Percentiles rank a stretch among this genome's conserved stretches.
Conservation (phyloP, 805 yeast species). For the Saccharomyces mikatae region DNA sequence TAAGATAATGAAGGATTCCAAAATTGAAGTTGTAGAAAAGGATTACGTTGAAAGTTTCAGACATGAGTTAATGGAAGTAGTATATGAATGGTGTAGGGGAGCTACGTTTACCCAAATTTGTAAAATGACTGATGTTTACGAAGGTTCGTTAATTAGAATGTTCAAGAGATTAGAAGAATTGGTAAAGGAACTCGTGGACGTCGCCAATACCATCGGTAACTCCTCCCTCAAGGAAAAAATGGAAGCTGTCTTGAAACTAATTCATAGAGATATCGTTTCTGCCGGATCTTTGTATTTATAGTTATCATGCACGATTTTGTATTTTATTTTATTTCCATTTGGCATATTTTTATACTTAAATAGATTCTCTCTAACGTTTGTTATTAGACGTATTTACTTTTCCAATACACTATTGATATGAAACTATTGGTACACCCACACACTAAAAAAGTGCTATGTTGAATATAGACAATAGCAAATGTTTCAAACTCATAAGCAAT, state of each 20-base stretch:
- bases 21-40: conserved; percentile 81
- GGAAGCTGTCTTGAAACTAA: conserved; percentile 75
- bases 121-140: conserved; percentile 97
- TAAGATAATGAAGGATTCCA: conserved; percentile 79
- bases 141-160: conserved; percentile 91
- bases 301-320: not conserved
- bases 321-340: not conserved
- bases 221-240: conserved; percentile 76
- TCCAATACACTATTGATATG: not conserved
- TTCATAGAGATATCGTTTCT: conserved; percentile 92
- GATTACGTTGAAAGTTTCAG: conserved; percentile 89
- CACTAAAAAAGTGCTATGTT: not conserved
- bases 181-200: conserved; percentile 79
- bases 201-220: conserved; percentile 93
- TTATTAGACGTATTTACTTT: too few species aligned
- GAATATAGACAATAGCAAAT: not conserved
- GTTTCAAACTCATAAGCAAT: not conserved
- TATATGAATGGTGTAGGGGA: conserved; percentile 93
- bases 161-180: conserved; percentile 91
- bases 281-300: conserved; percentile 83
- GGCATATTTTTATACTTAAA: not conserved
- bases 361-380: not conserved
- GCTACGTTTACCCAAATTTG: conserved; percentile 94
- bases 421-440: not conserved
- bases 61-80: conserved; percentile 94